These are phyloP conservation scores for Microdochium trichocladiopsis DNA, from an alignment of 2,329 filamentous ascomycete genomes.

Conservation along the genomic window DNA sequence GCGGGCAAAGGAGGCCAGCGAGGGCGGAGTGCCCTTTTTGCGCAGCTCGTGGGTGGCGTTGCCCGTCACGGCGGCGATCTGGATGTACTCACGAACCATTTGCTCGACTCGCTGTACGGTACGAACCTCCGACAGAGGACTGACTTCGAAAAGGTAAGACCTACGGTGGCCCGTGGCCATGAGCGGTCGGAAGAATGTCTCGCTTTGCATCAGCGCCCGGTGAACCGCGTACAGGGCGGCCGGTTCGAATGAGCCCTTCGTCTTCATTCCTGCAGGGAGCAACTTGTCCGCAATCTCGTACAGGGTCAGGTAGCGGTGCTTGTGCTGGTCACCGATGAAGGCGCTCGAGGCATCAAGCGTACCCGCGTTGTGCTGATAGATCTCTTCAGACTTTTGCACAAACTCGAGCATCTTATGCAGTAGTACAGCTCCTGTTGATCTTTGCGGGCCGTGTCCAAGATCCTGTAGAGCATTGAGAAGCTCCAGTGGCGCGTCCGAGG, in stretches of 20 bases:
- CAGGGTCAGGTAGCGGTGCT: conserved; percentile 39
- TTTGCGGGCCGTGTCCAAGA: conserved; percentile 30
- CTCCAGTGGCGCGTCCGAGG: conserved; percentile 15
- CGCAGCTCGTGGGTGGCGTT: background rate
- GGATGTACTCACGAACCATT: conserved; percentile 47
- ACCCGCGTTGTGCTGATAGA: conserved; percentile 40
- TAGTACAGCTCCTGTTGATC: conserved; percentile 32
- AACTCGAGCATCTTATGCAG: conserved; percentile 43
- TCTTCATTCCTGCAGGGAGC: conserved; percentile 26
- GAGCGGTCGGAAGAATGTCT: conserved; percentile 51
- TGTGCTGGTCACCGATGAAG: conserved; percentile 27
- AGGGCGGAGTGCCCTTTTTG: conserved; percentile 1
- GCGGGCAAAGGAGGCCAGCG: conserved; percentile 36
- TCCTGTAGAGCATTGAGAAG: conserved; percentile 29
- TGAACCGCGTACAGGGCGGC: conserved; percentile 63
- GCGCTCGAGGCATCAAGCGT: conserved; percentile 38
- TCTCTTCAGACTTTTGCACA: conserved; percentile 27
- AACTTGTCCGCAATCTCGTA: conserved; percentile 41
- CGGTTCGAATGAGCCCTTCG: conserved; percentile 30
- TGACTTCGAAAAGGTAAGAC: conserved; percentile 55
- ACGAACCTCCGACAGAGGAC: conserved; percentile 44
- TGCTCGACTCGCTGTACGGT: conserved; percentile 41
- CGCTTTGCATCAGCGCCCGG: conserved; percentile 51
- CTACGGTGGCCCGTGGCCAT: conserved; percentile 41
- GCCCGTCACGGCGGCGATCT: conserved; percentile 16